Base-by-base conservation (phyloP, 805 yeast species). In the Komagataella phaffii region DNA sequence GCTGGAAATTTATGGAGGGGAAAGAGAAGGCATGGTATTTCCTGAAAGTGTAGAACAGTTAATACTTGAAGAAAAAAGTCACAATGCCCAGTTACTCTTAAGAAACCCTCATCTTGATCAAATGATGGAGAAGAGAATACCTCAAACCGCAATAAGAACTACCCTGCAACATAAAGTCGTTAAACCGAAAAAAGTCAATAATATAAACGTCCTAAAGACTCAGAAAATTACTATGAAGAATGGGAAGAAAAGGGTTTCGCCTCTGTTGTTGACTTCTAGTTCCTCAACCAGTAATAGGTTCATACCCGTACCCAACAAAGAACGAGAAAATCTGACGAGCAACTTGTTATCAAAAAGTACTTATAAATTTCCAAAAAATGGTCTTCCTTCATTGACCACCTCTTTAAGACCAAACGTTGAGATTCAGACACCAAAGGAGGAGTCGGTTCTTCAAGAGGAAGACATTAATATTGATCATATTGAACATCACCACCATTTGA, bases 1-100 rank as follows among this genome's bases (percentile, higher is more conserved):
- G 53, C 72, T 91, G 52, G 81, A 85, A 57, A 75, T 88, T 57
- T 91, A 85, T 62, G 98, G 99, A 55, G 89, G 86, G 2, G 95
- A 87, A 55, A 76, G 89, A 52, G 96, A 90, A 56, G 77, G 86
- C 7, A 72, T 85, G 69, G 83, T 83, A 18, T 85, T 88, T 58
- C 96, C 96, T 0, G 98, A 91, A 61, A 83, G 93, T 64, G 76
- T 83, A 1, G 84, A 80, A 51, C 97, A 90, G 64, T 70, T 91
- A 52, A 63, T 69, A 3, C 67, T 91, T 19, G 96, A 89, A 57
- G 88, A 83, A 44, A 72, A 72, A 30, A 30, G 54, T 80, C 87
- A 1, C 69, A 66, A 7, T 65, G 45, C n/a, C 50, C 17, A 18
- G 30, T 10, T 14, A 10, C 44, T 45, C 6, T 3, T 14, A 12